These are phyloP conservation scores for Sordariomycetes sp. DNA, from an alignment of 2,329 filamentous ascomycete species.

Conservation along the genomic window DNA sequence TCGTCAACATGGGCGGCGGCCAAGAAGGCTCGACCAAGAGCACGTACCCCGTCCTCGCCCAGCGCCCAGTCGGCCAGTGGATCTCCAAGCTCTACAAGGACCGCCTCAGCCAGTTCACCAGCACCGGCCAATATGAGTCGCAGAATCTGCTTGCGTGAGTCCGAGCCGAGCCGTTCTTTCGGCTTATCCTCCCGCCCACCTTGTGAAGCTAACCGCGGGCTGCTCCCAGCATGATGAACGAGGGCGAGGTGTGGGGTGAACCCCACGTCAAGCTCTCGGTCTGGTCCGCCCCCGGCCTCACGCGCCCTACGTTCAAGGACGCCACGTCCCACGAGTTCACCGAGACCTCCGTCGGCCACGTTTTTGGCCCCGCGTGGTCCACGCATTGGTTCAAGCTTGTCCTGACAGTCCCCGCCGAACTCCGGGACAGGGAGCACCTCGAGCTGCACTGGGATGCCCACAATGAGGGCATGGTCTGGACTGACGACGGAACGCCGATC, in stretches of 20 bases:
- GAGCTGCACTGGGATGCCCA: conserved; percentile 95
- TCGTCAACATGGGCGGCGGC: conserved; percentile 37
- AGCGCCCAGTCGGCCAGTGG: conserved; percentile 58
- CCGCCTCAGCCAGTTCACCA: conserved; percentile 72
- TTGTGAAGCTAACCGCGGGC: neutral
- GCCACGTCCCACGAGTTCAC: conserved; percentile 66
- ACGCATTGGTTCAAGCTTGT: conserved; percentile 94
- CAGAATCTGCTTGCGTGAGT: conserved; percentile 63
- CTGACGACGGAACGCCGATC: conserved; percentile 75
- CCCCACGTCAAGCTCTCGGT: conserved; percentile 76
- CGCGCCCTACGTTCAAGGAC: conserved; percentile 77
- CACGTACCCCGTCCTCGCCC: conserved; percentile 41
- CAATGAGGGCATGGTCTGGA: conserved; percentile 93
- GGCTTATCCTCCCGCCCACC: neutral
- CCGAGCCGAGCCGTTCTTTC: neutral
- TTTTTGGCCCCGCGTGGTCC: conserved; percentile 90
- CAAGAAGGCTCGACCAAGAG: conserved; percentile 29
- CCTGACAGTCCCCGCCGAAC: conserved; percentile 63
- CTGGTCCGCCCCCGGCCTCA: conserved; percentile 71
- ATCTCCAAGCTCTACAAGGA: conserved; percentile 80
- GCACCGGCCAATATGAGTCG: conserved; percentile 64
- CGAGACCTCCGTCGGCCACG: conserved; percentile 62
- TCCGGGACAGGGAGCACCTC: conserved; percentile 68
- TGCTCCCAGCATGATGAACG: conserved; percentile 54
- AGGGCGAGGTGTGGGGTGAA: conserved; percentile 54